phyloP scores from a whole-genome alignment of 768 basidiomycete genomes.

The Suillus cothurnatus region DNA sequence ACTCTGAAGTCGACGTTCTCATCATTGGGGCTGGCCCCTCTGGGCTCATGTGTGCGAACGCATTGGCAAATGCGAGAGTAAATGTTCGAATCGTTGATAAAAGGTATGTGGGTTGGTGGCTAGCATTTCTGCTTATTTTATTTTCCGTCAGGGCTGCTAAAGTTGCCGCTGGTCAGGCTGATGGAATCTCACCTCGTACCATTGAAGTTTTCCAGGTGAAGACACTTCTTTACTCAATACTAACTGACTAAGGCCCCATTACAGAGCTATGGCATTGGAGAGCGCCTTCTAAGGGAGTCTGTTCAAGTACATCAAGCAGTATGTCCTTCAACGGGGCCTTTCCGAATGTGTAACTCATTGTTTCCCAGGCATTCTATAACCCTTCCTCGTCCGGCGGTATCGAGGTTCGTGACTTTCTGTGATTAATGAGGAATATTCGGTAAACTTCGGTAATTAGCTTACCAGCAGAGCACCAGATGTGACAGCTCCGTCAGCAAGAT shows the following conservation, averaged over 20 bases:
- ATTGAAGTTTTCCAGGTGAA: slow-evolving; percentile 49
- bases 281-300: slow-evolving; percentile 59
- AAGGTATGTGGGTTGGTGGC: slow-evolving; percentile 26
- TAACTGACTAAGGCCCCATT: not conserved
- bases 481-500: slow-evolving; percentile 60
- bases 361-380: slow-evolving; percentile 70
- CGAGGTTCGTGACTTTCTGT: slow-evolving; percentile 39
- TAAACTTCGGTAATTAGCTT: slow-evolving; percentile 41
- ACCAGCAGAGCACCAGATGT: slow-evolving; percentile 64
- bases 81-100: slow-evolving; percentile 44
- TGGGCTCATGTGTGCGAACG: slow-evolving; percentile 47
- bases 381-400: slow-evolving; percentile 63
- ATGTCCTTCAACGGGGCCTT: slow-evolving; percentile 22
- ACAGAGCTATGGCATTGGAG: slow-evolving; percentile 76
- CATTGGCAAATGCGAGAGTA: slow-evolving; percentile 37
- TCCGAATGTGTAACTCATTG: not conserved
- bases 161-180: slow-evolving; percentile 31
- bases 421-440: not conserved
- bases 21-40: slow-evolving; percentile 47
- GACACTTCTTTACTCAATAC: not conserved
- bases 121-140: slow-evolving; percentile 2
- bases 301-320: slow-evolving; percentile 71
- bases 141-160: slow-evolving; percentile 15
- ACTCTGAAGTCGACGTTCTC: slow-evolving; percentile 41
- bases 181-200: slow-evolving; percentile 29